Percentiles rank a stretch among this genome's conserved stretches.
Evolutionary conservation across 2,329 filamentous ascomycete genomes (phyloP).

Genomic region (Sclerotinia trifoliorum): DNA sequence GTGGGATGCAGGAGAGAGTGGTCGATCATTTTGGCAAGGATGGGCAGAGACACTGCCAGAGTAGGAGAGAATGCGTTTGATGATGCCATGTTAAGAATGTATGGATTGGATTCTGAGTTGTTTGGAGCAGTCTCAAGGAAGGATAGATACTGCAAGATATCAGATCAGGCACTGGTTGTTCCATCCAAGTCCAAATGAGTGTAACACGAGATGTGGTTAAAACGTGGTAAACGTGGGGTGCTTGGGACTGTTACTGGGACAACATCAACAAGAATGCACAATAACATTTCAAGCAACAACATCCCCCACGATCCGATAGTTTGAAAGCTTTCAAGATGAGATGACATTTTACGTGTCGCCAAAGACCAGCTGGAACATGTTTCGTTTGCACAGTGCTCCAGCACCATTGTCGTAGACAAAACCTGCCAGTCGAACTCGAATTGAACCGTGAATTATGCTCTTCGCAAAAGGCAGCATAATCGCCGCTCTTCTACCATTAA

Average conservation of each 20-base stretch:
- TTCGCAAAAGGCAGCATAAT: background rate
- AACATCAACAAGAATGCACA: background rate
- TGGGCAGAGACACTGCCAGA: conserved; percentile 45
- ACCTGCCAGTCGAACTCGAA: background rate
- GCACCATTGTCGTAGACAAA: background rate
- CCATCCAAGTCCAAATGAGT: too few species aligned
- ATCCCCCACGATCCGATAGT: background rate
- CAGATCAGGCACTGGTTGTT: background rate
- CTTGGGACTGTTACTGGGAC: background rate
- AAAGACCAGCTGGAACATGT: background rate
- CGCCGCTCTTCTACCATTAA: background rate
- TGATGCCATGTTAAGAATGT: background rate
- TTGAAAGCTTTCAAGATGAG: background rate
- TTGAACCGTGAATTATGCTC: background rate
- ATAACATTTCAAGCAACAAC: background rate
- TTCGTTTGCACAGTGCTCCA: background rate
- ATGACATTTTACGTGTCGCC: background rate
- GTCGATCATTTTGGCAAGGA: conserved; percentile 57
- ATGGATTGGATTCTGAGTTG: background rate
- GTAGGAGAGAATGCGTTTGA: conserved; percentile 22
- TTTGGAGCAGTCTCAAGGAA: background rate
- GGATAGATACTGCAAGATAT: background rate
- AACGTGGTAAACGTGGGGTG: background rate
- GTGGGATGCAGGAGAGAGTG: conserved; percentile 62
- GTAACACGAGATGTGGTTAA: background rate